Percentiles rank a stretch among this genome's conserved stretches.
Evolutionary conservation across 2,329 filamentous ascomycete species (phyloP).

Genomic region (Ceratocystis lukuohia): DNA sequence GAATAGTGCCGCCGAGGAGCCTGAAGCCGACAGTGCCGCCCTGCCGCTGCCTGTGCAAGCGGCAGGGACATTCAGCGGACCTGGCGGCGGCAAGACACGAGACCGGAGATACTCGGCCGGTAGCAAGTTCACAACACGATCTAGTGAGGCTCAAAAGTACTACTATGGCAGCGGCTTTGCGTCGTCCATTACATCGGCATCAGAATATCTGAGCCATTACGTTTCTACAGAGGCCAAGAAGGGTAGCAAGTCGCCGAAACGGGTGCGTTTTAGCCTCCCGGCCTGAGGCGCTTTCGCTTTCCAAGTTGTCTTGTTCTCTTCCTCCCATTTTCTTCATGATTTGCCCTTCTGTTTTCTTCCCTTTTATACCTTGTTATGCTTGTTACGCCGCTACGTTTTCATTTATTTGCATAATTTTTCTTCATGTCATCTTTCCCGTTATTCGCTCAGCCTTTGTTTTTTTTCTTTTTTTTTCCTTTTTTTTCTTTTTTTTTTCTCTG

Average conservation of each 20-base stretch:
- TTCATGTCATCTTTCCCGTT: neutral
- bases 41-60: neutral
- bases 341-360: neutral
- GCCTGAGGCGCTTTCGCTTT: neutral
- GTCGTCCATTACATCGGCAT: slow-evolving; percentile 7
- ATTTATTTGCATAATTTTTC: neutral
- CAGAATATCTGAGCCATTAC: slow-evolving; percentile 14
- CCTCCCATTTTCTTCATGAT: neutral
- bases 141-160: slow-evolving; percentile 9
- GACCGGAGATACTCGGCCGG: slow-evolving; percentile 9
- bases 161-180: slow-evolving; percentile 13
- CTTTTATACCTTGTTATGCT: neutral
- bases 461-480: neutral
- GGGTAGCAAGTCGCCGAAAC: slow-evolving; percentile 13
- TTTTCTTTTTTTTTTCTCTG: neutral
- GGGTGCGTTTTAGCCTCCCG: slow-evolving; percentile 15
- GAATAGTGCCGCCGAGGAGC: neutral
- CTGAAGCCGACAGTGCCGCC: neutral
- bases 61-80: neutral
- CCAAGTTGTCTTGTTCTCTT: neutral
- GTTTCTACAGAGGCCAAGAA: slow-evolving; percentile 14
- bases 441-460: neutral
- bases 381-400: neutral
- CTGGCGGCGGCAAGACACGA: neutral
- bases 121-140: slow-evolving; percentile 14